Evolutionary conservation across 2,329 filamentous ascomycete species (phyloP).

Genomic region (Aspergillus sp.): DNA sequence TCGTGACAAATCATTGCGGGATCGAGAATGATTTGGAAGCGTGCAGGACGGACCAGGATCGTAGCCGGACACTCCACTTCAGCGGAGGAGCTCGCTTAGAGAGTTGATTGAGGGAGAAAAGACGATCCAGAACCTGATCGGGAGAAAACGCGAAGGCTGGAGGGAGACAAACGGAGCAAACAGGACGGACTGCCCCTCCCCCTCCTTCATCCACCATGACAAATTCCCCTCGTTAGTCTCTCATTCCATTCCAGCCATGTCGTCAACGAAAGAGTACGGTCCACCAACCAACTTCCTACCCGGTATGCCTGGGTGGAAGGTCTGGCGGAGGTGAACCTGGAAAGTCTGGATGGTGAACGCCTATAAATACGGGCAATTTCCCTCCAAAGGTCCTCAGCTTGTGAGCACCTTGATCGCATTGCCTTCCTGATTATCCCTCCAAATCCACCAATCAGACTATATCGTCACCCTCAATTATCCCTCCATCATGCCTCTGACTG

Average conservation of each 20-base stretch:
- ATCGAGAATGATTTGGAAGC: background rate
- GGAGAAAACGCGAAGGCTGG: background rate
- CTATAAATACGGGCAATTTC: slow-evolving; percentile 22
- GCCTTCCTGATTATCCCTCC: background rate
- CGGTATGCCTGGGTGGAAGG: background rate
- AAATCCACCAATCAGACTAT: slow-evolving; percentile 15
- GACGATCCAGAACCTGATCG: no score
- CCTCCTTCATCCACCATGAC: slow-evolving; percentile 13
- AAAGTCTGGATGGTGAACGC: background rate
- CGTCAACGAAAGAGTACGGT: slow-evolving; percentile 6
- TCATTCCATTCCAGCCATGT: slow-evolving; percentile 3
- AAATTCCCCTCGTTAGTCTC: slow-evolving; percentile 11
- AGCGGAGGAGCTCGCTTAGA: background rate
- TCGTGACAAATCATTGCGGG: slow-evolving; percentile 17
- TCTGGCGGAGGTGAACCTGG: background rate
- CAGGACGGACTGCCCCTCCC: background rate
- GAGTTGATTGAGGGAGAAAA: no score
- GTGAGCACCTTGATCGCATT: slow-evolving; percentile 26
- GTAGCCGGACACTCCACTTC: background rate
- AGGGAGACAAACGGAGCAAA: background rate
- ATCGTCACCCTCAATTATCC: background rate
- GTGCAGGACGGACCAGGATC: background rate
- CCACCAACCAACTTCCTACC: background rate
- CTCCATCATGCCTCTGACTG: slow-evolving; percentile 59
- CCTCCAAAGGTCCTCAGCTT: slow-evolving; percentile 22